A percentile compares a stretch with the other conserved stretches of the same genome.
These are phyloP conservation scores for Schoenoplectus tabernaemontani DNA, from an alignment of 202 grass and related monocot species.

Conservation along the genomic window DNA sequence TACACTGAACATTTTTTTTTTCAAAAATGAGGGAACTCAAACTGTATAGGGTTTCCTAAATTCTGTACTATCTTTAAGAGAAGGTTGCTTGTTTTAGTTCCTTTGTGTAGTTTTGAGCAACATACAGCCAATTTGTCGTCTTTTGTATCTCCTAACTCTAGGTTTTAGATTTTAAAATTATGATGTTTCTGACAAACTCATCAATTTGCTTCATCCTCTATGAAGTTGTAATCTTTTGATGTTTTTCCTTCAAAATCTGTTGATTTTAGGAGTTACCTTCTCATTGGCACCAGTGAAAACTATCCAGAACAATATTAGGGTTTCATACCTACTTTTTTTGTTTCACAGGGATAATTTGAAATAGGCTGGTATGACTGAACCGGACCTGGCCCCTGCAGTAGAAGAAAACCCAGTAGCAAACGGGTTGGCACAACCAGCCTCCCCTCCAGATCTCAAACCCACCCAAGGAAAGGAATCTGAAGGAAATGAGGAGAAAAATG, in stretches of 20 bases:
- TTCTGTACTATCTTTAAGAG: neutral
- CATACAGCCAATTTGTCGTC: neutral
- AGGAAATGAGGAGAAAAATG: neutral
- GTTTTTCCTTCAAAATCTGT: conserved; percentile 1
- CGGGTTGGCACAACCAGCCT: neutral
- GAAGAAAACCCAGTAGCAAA: conserved; percentile 19
- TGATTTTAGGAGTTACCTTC: neutral
- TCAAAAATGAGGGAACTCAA: neutral
- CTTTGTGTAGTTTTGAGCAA: neutral
- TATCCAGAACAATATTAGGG: conserved; percentile 3
- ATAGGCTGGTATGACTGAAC: conserved; percentile 18
- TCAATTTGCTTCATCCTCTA: neutral
- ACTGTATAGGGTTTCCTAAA: conserved; percentile 9
- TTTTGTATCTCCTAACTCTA: neutral
- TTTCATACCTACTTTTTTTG: neutral
- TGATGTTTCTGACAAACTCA: neutral
- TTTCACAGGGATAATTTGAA: conserved; percentile 7
- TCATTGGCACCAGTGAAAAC: neutral
- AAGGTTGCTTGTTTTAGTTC: neutral
- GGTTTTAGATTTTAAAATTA: neutral
- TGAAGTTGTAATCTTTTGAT: neutral
- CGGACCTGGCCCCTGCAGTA: neutral
- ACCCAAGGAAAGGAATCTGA: neutral
- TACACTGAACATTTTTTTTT: neutral
- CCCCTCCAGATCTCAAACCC: neutral